Base-by-base conservation (phyloP, 345 rosid species). In the Hibiscus tridactylites region DNA sequence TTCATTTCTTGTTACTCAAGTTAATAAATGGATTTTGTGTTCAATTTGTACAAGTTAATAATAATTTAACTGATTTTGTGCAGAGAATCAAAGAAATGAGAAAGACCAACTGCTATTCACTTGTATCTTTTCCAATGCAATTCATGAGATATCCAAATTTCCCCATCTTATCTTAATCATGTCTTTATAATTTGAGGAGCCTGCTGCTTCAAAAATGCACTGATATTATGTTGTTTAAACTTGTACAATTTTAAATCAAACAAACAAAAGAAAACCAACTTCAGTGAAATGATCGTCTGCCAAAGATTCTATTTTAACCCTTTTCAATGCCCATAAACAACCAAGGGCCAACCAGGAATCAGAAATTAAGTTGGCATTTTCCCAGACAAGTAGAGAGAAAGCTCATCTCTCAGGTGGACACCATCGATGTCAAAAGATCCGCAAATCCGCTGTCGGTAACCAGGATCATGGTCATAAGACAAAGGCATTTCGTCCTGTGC, bases 371-470 rank as follows among this genome's bases (percentile, higher is more conserved):
- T 73, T 9, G 71, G 72, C 64, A 69, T 60, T 62, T 74, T 77
- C 65, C 58, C 74, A 17, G 86, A 81, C 74, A 83, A 61, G 80
- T 78, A 81, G 28, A 75, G 70, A 74, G 74, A 82, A 47, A 88
- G 81, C 61, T 72, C 71, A 26, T 88, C 93, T 76, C 89, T 85
- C 74, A 85, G 64, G 33, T 46, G 21, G 21, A 26, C 82, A 63
- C 89, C 90, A 28, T 82, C 53, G 1, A 37, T 17, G 72, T 86
- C 85, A 2, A 76, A 76, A 0, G 76, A 61, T 64, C 52, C 84
- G 74, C 89, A 83, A 11, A 68, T 73, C 66, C 68, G 86, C 61
- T 82, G 90, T 31, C 37, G 79, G 39, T 86, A 86, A 29, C 82
- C 89, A 0, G 79, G 10, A 35, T 86, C 90, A n/a, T 81, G 89